phyloP scores from a whole-genome alignment of 1,139 yeast species.

The Blastobotrys niveus region DNA sequence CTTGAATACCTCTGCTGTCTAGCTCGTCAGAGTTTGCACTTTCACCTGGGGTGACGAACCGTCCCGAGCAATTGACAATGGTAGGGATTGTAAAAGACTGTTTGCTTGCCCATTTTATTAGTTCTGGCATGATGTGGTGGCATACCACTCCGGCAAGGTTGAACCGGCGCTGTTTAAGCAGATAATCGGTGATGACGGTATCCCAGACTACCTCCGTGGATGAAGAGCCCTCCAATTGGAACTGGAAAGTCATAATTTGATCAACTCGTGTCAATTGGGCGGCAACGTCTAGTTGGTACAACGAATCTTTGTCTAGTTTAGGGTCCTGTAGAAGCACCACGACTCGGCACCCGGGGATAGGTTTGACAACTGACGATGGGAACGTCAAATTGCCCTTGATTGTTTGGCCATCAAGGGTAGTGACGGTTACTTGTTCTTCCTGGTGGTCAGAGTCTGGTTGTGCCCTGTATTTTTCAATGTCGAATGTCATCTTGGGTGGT shows the following conservation, averaged over 20 bases:
- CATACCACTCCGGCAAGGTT: constrained; percentile 49
- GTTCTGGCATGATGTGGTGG: constrained; percentile 70
- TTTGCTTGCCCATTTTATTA: constrained; percentile 63
- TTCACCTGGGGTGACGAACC: constrained; percentile 39
- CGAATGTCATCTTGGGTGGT: too few relatives aligned
- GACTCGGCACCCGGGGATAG: constrained; percentile 35
- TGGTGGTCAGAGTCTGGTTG: neutral
- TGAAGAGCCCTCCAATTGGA: constrained; percentile 63
- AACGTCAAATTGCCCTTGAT: constrained; percentile 21
- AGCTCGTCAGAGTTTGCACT: constrained; percentile 13
- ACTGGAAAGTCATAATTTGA: constrained; percentile 62
- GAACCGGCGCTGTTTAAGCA: constrained; percentile 32
- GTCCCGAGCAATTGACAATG: constrained; percentile 64
- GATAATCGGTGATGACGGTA: constrained; percentile 35
- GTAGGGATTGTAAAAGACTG: constrained; percentile 48
- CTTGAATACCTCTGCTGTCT: neutral
- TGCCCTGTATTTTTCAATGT: neutral
- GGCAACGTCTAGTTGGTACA: constrained; percentile 63
- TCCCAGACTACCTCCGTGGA: constrained; percentile 48
- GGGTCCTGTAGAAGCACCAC: constrained; percentile 53
- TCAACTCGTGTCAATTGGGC: constrained; percentile 49
- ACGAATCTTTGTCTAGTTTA: constrained; percentile 75
- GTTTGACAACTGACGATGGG: constrained; percentile 17
- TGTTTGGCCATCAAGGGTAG: too few relatives aligned
- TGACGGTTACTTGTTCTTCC: neutral